Evolutionary conservation across 139 green algal genomes (phyloP).

Genomic region (Raphidocelis subcapitata): DNA sequence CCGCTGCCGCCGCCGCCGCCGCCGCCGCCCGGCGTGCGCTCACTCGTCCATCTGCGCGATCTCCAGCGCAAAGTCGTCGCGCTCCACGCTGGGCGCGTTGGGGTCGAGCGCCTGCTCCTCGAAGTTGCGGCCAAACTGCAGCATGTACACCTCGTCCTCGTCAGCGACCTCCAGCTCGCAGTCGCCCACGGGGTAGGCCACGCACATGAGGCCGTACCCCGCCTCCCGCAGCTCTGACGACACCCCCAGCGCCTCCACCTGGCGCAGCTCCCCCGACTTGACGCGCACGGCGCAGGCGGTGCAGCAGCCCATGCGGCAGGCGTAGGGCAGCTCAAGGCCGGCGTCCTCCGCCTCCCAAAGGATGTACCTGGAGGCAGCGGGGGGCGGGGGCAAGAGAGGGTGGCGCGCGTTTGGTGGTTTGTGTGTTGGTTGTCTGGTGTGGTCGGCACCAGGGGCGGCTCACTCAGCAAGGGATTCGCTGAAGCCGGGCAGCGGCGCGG

Average conservation of each 20-base stretch:
- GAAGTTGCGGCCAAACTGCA: slow-evolving; percentile 92
- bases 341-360: slow-evolving; percentile 93
- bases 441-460: too few relatives aligned
- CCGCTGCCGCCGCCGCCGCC: too few relatives aligned
- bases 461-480: too few relatives aligned
- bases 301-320: slow-evolving; percentile 97
- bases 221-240: slow-evolving; percentile 60
- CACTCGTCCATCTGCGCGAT: slow-evolving; percentile 86
- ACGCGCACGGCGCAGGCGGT: slow-evolving; percentile 94
- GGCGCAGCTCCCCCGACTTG: slow-evolving; percentile 64
- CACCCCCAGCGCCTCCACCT: slow-evolving; percentile 77
- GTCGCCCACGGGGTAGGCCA: slow-evolving; percentile 76
- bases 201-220: slow-evolving; percentile 97
- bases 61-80: slow-evolving; percentile 91
- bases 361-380: slow-evolving; percentile 72
- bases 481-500: too few relatives aligned
- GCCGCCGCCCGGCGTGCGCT: too few relatives aligned
- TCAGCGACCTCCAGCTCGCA: slow-evolving; percentile 75
- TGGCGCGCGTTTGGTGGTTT: too few relatives aligned
- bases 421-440: too few relatives aligned
- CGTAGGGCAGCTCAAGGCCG: slow-evolving; percentile 90
- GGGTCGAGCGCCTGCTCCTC: slow-evolving; percentile 72
- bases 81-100: slow-evolving; percentile 53
- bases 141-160: slow-evolving; percentile 97
- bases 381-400: not conserved